Evolutionary conservation across 331 rosid species (phyloP), one percentile per base, ranked within the genome.

Genomic region (Rosa hybrid): DNA sequence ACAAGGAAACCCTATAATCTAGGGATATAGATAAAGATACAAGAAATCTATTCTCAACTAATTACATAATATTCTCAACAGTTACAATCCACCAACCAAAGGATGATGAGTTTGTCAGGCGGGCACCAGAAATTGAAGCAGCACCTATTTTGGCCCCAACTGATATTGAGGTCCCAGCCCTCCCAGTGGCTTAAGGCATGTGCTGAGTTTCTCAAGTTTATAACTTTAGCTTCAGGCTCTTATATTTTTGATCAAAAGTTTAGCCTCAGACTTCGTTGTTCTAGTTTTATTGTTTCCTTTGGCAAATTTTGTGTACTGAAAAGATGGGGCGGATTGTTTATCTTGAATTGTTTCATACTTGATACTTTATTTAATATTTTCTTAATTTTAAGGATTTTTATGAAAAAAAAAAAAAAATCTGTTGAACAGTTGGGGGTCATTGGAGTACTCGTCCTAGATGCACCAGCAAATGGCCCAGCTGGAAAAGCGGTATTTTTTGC

Each of bases 401-500:
- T 27, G 30, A 27, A 27, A 27, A 27, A 27, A 27, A 27, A 27
- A 27, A 27, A 27, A 27, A 27, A 30, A 68, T 93, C 99, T 68
- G 98, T 95, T 54, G 98, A 95, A 84, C 98, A 91, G 87, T 76
- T 93, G 65, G 99, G 99, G 9, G 91, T 93, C 50, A 90, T 94
- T 77, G 99, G 99, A 64, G 99, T 95, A 84, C 99, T 95, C 41
- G 94, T 95, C 77, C 84, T 95, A 79, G 99, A 95, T 79, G 99
- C 99, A 81, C 97, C 99, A 62, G 72, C 89, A 60, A 85, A 57
- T 83, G 94, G 98, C 83, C 99, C 98, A 7, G 99, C 99, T 59
- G 99, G 97, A 39, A 95, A 95, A 91, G 99, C 99, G 46, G 99
- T 91, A 90, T n/a, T 84, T 68, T 23, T 65, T 54, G 46, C 68